These are phyloP conservation scores for Setaria italica DNA, from an alignment of 202 grass and related monocot species.

Conservation along the genomic window DNA sequence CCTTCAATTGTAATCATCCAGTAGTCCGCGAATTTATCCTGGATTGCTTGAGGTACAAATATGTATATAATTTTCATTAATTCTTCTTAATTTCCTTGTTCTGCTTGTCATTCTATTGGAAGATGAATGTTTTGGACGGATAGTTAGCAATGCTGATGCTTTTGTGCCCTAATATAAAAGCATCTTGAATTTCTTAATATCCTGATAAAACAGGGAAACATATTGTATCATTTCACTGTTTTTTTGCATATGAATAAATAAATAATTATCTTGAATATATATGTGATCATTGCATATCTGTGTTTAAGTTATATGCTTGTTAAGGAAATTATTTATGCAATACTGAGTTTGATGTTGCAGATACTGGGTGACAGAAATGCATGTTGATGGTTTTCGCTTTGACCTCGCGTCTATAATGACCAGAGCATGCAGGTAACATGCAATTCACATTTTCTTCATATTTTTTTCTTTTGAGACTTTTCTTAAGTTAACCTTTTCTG, in stretches of 20 bases:
- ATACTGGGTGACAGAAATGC: conserved; percentile 98
- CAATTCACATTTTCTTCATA: background rate
- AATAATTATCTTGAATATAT: conserved; percentile 1
- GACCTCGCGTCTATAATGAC: conserved; percentile 99
- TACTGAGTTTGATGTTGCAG: conserved; percentile 54
- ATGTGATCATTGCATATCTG: background rate
- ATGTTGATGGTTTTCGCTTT: conserved; percentile 98
- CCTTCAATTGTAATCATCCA: conserved; percentile 98
- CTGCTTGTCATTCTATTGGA: conserved; percentile 14
- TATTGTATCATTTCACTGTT: background rate
- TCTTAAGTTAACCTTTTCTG: conserved; percentile 33
- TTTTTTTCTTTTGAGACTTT: conserved; percentile 20
- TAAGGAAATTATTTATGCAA: conserved; percentile 37
- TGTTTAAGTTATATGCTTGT: conserved; percentile 30
- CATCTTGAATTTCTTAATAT: conserved; percentile 29
- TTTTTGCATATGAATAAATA: conserved; percentile 10
- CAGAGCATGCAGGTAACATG: conserved; percentile 76
- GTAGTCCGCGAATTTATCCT: conserved; percentile 91
- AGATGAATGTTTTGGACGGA: background rate
- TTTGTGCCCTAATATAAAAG: conserved; percentile 9
- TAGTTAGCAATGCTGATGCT: conserved; percentile 18
- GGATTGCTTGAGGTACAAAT: conserved; percentile 91
- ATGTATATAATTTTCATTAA: background rate
- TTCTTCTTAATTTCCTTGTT: background rate
- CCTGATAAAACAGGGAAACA: background rate